phyloP scores from a whole-genome alignment of 225 moss, liverwort and hornwort species.

The Pseudoscleropodium purum region DNA sequence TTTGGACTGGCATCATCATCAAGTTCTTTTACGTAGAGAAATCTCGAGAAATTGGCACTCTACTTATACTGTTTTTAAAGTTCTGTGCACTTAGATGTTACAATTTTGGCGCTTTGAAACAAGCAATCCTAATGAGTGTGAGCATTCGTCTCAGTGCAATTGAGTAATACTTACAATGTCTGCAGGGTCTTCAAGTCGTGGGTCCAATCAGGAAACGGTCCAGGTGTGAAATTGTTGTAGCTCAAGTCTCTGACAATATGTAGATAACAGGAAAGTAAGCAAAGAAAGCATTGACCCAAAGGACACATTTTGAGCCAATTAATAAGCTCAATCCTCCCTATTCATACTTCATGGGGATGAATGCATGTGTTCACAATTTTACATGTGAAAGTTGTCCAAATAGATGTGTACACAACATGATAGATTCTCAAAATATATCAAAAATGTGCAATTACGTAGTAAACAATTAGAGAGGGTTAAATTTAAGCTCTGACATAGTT shows the following conservation, averaged over 20 bases:
- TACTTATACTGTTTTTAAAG: neutral
- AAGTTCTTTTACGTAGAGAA: neutral
- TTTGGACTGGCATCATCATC: neutral
- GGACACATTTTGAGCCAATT: neutral
- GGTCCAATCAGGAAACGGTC: conserved; percentile 15
- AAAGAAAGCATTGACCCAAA: neutral
- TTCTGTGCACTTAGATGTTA: neutral
- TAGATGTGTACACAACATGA: neutral
- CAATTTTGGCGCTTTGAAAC: neutral
- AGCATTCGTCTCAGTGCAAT: neutral
- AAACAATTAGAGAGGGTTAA: neutral
- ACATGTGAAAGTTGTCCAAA: neutral
- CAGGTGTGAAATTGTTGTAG: conserved; percentile 37
- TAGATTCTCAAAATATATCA: neutral
- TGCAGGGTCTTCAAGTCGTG: conserved; percentile 1
- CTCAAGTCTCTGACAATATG: conserved; percentile 31
- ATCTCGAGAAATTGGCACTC: neutral
- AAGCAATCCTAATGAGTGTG: neutral
- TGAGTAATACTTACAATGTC: conserved; percentile 13
- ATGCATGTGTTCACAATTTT: neutral
- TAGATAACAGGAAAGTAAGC: neutral
- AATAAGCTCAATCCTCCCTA: neutral
- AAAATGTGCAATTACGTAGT: neutral
- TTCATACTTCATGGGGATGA: neutral
- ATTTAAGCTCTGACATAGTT: neutral